Percentiles rank a stretch among this genome's conserved stretches.
Evolutionary conservation across 345 rosid genomes (phyloP).

Genomic region (Iberis pinnata): DNA sequence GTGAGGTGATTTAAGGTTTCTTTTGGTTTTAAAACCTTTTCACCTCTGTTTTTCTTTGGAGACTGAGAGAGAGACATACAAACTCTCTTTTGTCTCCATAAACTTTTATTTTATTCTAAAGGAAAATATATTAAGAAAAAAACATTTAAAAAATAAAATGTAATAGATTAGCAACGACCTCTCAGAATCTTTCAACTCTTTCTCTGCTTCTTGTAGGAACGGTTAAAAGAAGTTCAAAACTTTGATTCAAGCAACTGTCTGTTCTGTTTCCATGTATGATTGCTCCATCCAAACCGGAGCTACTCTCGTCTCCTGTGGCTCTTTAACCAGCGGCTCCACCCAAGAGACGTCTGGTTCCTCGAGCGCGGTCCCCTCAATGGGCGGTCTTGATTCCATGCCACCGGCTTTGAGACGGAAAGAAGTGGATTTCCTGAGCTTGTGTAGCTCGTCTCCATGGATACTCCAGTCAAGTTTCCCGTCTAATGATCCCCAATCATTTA

Average conservation of each 20-base stretch:
- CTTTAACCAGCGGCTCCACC: slow-evolving; percentile 69
- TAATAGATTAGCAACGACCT: slow-evolving; percentile 27
- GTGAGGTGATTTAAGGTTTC: slow-evolving; percentile 20
- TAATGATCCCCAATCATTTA: slow-evolving; percentile 66
- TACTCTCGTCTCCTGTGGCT: slow-evolving; percentile 28
- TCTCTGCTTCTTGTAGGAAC: slow-evolving; percentile 12
- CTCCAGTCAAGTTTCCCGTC: slow-evolving; percentile 83
- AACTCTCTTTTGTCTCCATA: slow-evolving; percentile 13
- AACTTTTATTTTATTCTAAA: slow-evolving; percentile 6
- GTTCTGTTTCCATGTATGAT: slow-evolving; percentile 71
- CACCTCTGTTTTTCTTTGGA: slow-evolving; percentile 28
- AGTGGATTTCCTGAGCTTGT: slow-evolving; percentile 57
- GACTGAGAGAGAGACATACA: slow-evolving; percentile 18
- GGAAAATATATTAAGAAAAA: slow-evolving; percentile 12
- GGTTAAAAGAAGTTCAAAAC: slow-evolving; percentile 22
- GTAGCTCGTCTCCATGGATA: slow-evolving; percentile 63
- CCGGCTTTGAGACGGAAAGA: slow-evolving; percentile 53
- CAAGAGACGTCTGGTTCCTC: slow-evolving; percentile 73
- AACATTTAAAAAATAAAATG: slow-evolving; percentile 25
- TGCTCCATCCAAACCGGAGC: slow-evolving; percentile 79
- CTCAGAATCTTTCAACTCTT: slow-evolving; percentile 7
- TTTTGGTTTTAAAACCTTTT: slow-evolving; percentile 18
- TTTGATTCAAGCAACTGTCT: slow-evolving; percentile 52
- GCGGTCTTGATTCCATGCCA: slow-evolving; percentile 21
- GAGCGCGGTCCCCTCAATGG: slow-evolving; percentile 14